Base-by-base conservation (phyloP, 2,329 filamentous ascomycete species). In the Beauveria scarabaeidicola region DNA sequence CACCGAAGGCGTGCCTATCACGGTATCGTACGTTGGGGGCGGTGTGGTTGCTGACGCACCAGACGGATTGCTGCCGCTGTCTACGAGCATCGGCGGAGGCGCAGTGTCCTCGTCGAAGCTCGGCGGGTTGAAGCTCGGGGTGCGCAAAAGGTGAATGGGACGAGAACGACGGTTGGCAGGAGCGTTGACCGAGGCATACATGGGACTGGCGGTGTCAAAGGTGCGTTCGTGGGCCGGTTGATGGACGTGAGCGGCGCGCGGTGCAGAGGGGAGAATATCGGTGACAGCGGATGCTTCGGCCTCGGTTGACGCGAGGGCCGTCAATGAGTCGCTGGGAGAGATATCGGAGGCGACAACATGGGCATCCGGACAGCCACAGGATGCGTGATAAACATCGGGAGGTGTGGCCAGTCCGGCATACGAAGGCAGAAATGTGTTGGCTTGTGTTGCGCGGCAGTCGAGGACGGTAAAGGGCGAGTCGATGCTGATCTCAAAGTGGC, bases 401-500 rank as follows among this genome's bases (percentile, higher is more conserved):
- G 77, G 65, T 59, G 75, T 81, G 9, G 84, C 85, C 4, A 73
- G 69, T 23, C 78, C 77, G 7, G 77, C 74, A 71, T 97, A 97
- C 17, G 89, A 88, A 0, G 92, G 92, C 11, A 96, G 81, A 13
- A 86, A 85, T 27, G 89, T 96, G 72, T 96, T 96, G 53, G 90
- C 88, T 70, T 94, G 89, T 0, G 91, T 95, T n/a, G 92, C 91
- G 63, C 89, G 89, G 75, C 92, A 97, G 63, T 92, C 93, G 52
- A 96, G 87, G 50, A 96, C 90, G 63, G 93, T 93, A 70, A 97
- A 93, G 1, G 92, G 92, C 1, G 91, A 96, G 73, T 97, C 92
- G 66, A 97, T 97, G 65, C 91, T 96, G 67, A 96, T 96, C 72
- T 97, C 92, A 66, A 96, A 97, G 70, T 96, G 92, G 38, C 91